Base-by-base conservation (phyloP, 164 flowering plant species). In the Kingdonia uniflora region DNA sequence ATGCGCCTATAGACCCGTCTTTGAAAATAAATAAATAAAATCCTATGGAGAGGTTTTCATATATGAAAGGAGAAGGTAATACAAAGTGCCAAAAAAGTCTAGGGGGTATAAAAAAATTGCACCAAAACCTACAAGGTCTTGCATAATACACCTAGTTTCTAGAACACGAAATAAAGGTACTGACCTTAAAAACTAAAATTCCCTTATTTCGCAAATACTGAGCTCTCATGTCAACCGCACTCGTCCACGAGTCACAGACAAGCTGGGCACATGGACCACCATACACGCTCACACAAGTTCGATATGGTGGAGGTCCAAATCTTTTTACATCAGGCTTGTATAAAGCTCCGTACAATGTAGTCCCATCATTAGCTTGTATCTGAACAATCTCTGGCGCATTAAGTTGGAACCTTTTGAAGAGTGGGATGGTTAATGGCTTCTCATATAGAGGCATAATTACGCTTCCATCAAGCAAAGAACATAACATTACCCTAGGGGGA, bases 221-320 rank as follows among this genome's bases (percentile, higher is more conserved):
- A 20, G 94, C 94, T 70, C 94, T 80, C 96, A 92, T 87, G 71
- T 87, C 96, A 49, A 92, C 96, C 12, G 81, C 76, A 68, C 71
- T 88, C 14, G 72, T 54, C 98, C 96, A 92, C 2, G 96, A 87
- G 68, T 92, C 79, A 42, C 66, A 62, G 2, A 85, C 98, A 65
- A 74, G 66, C 66, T 92, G 98, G 12, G 81, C 81, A 50, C 83
- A 19, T 6, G 96, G 98, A 54, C 96, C 95, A 55, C 98, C 96
- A 58, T 92, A 92, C 21, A 87, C 95, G 58, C 71, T 76, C 48
- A 92, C 49, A 76, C 89, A 47, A 29, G 95, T 84, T 72, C 74
- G 84, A 60, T 85, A 88, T 5, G 98, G 98, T 14, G 95, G 98
- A 20, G 94, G 91, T 43, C 98, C 96, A 69, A 75, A 88, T 66